A percentile compares a stretch with the other conserved stretches of the same genome.
These are phyloP conservation scores for Smallanthus sonchifolius DNA, from an alignment of 129 eudicot species.

Conservation along the genomic window DNA sequence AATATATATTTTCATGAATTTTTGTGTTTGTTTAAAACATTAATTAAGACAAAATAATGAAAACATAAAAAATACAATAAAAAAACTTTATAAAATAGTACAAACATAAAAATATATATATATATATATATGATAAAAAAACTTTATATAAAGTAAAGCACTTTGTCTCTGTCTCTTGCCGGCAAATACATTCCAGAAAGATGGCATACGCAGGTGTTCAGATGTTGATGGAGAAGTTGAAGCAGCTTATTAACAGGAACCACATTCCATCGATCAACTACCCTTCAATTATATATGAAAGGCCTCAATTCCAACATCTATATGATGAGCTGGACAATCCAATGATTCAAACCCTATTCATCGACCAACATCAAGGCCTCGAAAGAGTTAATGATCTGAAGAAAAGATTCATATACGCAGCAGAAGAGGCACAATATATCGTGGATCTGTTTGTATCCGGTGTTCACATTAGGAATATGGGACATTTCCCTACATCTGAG, in stretches of 20 bases:
- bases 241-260: not conserved
- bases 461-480: too few relatives aligned
- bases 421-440: conserved; percentile 12
- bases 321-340: not conserved
- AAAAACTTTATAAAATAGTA: too few relatives aligned
- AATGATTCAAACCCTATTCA: not conserved
- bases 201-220: not conserved
- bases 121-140: too few relatives aligned
- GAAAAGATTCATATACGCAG: not conserved
- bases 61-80: too few relatives aligned
- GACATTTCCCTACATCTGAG: too few relatives aligned
- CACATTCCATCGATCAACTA: not conserved
- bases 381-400: not conserved
- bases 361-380: not conserved
- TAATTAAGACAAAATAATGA: too few relatives aligned
- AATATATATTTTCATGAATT: too few relatives aligned
- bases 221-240: not conserved
- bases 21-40: too few relatives aligned
- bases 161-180: too few relatives aligned
- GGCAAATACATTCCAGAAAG: not conserved
- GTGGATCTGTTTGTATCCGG: not conserved
- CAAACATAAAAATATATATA: too few relatives aligned
- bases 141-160: too few relatives aligned
- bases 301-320: conserved; percentile 8
- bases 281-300: not conserved